These are phyloP conservation scores for Stachybotrys elegans DNA, from an alignment of 2,329 filamentous ascomycete genomes.

Conservation along the genomic window DNA sequence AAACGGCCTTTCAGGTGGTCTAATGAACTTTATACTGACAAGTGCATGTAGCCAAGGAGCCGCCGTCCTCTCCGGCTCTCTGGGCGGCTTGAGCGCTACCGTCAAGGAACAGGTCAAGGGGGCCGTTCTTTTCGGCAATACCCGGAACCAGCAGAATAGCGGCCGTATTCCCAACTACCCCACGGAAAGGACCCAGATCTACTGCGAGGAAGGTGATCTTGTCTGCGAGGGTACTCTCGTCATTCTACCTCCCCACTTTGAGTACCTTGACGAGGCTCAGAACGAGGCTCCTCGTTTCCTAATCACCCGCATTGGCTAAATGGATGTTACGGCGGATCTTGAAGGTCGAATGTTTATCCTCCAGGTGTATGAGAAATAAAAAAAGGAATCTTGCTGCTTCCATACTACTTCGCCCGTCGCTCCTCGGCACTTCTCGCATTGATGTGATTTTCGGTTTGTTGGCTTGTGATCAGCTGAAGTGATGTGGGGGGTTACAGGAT, in stretches of 20 bases:
- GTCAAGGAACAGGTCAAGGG: conserved; percentile 30
- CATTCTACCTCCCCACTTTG: conserved; percentile 27
- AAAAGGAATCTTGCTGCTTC: too few species aligned
- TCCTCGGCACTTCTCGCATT: too few species aligned
- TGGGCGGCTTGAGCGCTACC: conserved; percentile 24
- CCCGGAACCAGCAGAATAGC: conserved; percentile 35
- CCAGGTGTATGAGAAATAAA: too few species aligned
- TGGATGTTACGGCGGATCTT: too few species aligned
- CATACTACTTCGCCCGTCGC: too few species aligned
- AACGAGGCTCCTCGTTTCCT: conserved; percentile 17
- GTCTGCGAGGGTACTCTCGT: conserved; percentile 32
- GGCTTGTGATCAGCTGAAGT: too few species aligned
- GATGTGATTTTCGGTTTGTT: too few species aligned
- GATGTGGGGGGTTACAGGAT: too few species aligned
- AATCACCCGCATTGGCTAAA: not conserved
- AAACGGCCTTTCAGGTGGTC: too few species aligned
- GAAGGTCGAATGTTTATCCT: too few species aligned
- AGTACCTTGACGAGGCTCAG: conserved; percentile 16
- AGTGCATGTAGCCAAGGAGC: conserved; percentile 28
- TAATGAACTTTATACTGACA: not conserved
- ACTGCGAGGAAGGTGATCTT: conserved; percentile 28
- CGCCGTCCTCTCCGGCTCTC: conserved; percentile 34
- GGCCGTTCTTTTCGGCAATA: conserved; percentile 34
- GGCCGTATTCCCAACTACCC: conserved; percentile 34
- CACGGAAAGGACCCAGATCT: conserved; percentile 27